A percentile compares a stretch with the other conserved stretches of the same genome.
These are phyloP conservation scores for Acer saccharum DNA, from an alignment of 345 rosid species.

Conservation along the genomic window DNA sequence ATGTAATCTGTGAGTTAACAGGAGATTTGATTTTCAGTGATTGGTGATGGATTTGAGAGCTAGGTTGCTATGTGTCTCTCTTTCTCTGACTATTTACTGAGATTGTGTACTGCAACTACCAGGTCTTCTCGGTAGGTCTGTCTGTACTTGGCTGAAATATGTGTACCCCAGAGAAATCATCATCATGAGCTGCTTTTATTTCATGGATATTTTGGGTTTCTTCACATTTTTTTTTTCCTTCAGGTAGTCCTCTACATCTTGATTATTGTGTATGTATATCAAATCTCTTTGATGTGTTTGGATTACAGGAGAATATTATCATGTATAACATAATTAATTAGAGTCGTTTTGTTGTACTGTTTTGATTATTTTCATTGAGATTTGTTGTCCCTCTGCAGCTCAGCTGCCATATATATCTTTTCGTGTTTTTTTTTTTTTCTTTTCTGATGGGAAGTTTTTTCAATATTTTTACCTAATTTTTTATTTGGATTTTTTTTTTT, in stretches of 20 bases:
- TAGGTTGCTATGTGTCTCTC: neutral
- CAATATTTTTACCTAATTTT: neutral
- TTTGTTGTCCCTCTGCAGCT: neutral
- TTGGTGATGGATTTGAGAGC: conserved; percentile 10
- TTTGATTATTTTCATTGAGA: neutral
- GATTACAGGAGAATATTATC: neutral
- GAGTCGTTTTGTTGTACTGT: neutral
- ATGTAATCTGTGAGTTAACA: conserved; percentile 16
- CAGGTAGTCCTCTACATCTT: conserved; percentile 5
- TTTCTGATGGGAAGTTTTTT: neutral
- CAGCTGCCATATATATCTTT: neutral
- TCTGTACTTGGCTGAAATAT: conserved; percentile 31
- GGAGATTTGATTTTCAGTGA: conserved; percentile 16
- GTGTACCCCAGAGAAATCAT: conserved; percentile 17
- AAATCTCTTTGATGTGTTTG: conserved; percentile 9
- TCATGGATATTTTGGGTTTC: conserved; percentile 10
- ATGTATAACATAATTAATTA: neutral
- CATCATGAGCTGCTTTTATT: conserved; percentile 16
- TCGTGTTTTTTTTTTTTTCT: neutral
- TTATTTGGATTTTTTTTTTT: neutral
- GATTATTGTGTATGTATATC: neutral
- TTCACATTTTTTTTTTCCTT: neutral
- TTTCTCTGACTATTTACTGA: conserved; percentile 19
- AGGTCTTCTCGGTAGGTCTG: conserved; percentile 30
- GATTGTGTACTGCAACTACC: conserved; percentile 24